These are phyloP conservation scores for Bipolaris bicolor DNA, from an alignment of 2,329 filamentous ascomycete species.

Conservation along the genomic window DNA sequence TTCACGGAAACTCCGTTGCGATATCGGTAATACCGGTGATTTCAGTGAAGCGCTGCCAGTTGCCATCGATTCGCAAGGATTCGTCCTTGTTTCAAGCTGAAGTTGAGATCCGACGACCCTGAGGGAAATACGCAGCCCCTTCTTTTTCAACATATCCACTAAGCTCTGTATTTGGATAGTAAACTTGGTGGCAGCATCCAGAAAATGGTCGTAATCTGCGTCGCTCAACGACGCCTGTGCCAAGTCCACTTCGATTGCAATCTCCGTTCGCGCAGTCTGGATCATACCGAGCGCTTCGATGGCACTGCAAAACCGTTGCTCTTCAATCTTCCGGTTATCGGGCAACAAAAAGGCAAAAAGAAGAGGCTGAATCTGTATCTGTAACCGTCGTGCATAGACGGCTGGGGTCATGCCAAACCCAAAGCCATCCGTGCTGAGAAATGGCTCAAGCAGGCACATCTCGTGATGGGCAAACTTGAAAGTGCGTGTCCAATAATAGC, in stretches of 20 bases:
- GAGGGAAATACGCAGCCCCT: conserved; percentile 7
- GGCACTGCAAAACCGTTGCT: conserved; percentile 7
- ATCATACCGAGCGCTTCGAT: conserved; percentile 9
- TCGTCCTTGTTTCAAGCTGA: neutral
- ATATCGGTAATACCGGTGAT: neutral
- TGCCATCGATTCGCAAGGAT: neutral
- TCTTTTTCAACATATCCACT: conserved; percentile 1
- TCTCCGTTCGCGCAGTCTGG: conserved; percentile 12
- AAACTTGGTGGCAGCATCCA: conserved; percentile 4
- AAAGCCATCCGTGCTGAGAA: conserved; percentile 20
- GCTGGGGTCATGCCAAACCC: conserved; percentile 18
- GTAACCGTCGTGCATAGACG: conserved; percentile 18
- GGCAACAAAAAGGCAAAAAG: conserved; percentile 8
- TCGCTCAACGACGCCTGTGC: conserved; percentile 8
- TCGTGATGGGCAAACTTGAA: conserved; percentile 31
- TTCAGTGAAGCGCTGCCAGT: neutral
- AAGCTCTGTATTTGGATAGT: neutral
- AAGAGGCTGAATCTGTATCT: conserved; percentile 23
- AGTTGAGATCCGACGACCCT: neutral
- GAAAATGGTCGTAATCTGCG: conserved; percentile 9
- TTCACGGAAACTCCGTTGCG: neutral
- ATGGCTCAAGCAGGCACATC: conserved; percentile 16
- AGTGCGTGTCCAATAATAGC: conserved; percentile 27
- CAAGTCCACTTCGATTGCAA: conserved; percentile 15
- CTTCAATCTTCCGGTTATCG: conserved; percentile 14